Evolutionary conservation across 192 early-diverging fungal species (phyloP).

Genomic region (Linnemannia elongata): DNA sequence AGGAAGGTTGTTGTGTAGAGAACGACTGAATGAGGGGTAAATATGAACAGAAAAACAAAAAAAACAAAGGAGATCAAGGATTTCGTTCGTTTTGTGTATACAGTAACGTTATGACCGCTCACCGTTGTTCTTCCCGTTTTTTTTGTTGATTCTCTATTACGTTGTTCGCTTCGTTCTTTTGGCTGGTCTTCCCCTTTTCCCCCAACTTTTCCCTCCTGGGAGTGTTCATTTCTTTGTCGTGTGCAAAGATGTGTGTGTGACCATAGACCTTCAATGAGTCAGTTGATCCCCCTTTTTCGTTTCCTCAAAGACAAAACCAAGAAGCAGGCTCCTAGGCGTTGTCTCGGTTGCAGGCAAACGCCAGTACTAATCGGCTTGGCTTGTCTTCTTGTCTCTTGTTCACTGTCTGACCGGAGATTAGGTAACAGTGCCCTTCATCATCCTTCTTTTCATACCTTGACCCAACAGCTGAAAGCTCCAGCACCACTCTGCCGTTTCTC

Average conservation of each 20-base stretch:
- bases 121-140: not conserved
- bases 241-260: not conserved
- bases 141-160: not conserved
- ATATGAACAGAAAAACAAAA: not conserved
- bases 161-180: not conserved
- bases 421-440: not conserved
- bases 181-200: not conserved
- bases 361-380: not conserved
- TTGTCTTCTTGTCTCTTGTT: not conserved
- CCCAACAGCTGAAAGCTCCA: not conserved
- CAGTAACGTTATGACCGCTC: not conserved
- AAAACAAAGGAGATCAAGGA: not conserved
- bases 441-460: not conserved
- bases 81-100: not conserved
- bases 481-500: not conserved
- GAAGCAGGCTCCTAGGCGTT: not conserved
- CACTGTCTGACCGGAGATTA: too few species aligned
- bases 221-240: not conserved
- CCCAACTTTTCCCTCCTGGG: not conserved
- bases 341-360: not conserved
- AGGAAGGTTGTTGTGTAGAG: not conserved
- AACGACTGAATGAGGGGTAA: not conserved
- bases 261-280: slow-evolving; percentile 4
- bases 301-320: not conserved
- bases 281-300: not conserved